Conservation (phyloP, 495 filamentous ascomycete species). For the Hypoxylon rickii region DNA sequence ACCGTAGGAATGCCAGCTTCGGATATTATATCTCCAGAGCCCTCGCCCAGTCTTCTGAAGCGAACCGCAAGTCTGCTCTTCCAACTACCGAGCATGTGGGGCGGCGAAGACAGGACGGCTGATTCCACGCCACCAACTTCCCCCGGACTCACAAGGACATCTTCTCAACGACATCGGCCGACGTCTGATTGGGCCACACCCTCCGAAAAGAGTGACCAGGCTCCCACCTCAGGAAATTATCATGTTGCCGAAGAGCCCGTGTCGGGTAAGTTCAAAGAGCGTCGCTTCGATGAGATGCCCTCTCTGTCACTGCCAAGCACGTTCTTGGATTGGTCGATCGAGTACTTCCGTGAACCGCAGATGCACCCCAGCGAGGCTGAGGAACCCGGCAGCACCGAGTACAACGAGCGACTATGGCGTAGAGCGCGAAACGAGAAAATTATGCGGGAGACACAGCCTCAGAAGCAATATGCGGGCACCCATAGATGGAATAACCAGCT, state of each 20-base stretch:
- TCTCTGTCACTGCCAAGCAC: constrained; percentile 75
- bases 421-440: constrained; percentile 91
- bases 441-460: constrained; percentile 85
- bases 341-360: constrained; percentile 98
- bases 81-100: constrained; percentile 57
- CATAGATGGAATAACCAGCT: constrained; percentile 80
- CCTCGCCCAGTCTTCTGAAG: constrained; percentile 53
- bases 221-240: constrained; percentile 70
- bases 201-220: constrained; percentile 77
- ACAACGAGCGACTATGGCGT: constrained; percentile 93
- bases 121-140: constrained; percentile 39
- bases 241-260: constrained; percentile 75
- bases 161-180: constrained; percentile 47
- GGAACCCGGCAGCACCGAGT: constrained; percentile 95
- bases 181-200: constrained; percentile 70
- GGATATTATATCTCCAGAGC: constrained; percentile 44
- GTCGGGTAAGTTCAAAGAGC: constrained; percentile 70
- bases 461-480: constrained; percentile 82
- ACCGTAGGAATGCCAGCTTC: constrained; percentile 45
- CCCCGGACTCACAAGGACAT: constrained; percentile 48
- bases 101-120: constrained; percentile 43
- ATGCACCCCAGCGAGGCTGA: constrained; percentile 97
- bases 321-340: constrained; percentile 93
- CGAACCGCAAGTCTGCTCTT: constrained; percentile 61
- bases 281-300: constrained; percentile 58